phyloP scores from a whole-genome alignment of 2,329 filamentous ascomycete species.

The Epichloe amarillans region DNA sequence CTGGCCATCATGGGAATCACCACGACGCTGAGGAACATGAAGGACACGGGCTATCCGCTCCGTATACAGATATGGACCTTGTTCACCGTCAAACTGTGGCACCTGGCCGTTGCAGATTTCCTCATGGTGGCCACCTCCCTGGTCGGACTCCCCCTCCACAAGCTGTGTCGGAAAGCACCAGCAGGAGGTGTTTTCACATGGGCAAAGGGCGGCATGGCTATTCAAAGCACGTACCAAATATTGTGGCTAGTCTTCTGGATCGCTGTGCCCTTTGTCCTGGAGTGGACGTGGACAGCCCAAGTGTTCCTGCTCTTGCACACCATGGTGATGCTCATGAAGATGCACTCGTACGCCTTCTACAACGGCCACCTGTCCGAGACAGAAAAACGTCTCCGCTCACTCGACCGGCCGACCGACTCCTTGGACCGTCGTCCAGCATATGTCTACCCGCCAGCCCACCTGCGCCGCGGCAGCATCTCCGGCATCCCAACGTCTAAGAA shows the following conservation, averaged over 20 bases:
- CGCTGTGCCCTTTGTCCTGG: conserved; percentile 65
- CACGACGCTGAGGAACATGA: conserved; percentile 82
- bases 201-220: conserved; percentile 60
- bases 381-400: conserved; percentile 61
- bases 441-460: conserved; percentile 55
- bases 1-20: conserved; percentile 95
- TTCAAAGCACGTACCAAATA: conserved; percentile 74
- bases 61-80: conserved; percentile 77
- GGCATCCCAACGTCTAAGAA: conserved; percentile 14
- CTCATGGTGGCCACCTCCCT: conserved; percentile 73
- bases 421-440: conserved; percentile 55
- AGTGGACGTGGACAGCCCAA: conserved; percentile 95
- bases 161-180: conserved; percentile 41
- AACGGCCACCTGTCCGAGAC: conserved; percentile 90
- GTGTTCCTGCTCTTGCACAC: conserved; percentile 89
- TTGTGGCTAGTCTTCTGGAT: conserved; percentile 76
- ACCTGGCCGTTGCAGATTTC: conserved; percentile 70
- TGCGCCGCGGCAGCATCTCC: conserved; percentile 28
- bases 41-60: conserved; percentile 81
- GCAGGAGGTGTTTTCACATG: conserved; percentile 50
- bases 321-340: conserved; percentile 92
- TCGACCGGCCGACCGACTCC: conserved; percentile 58
- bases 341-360: conserved; percentile 97
- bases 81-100: conserved; percentile 79
- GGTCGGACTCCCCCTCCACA: conserved; percentile 61